Evolutionary conservation across 768 basidiomycete genomes (phyloP), one percentile per base, ranked within the genome.

Genomic region (Amanita brunnescens): DNA sequence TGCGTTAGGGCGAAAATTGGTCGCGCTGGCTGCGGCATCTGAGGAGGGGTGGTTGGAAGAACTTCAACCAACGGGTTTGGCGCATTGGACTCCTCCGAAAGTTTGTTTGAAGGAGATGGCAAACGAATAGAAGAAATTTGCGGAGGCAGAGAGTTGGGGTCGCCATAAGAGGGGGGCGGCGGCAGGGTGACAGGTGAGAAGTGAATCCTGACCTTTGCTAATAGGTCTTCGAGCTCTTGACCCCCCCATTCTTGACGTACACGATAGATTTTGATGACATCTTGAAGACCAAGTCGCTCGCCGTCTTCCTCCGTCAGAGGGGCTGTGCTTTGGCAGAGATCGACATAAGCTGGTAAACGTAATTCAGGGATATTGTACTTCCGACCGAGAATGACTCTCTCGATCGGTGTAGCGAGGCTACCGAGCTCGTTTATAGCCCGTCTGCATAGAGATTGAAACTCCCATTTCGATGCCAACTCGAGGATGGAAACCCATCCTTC

Each of bases 381-480:
- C 2, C 16, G 43, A 5, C 52, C 52, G 8, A 53, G 35, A 14
- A 47, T 24, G 21, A 53, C 35, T 40, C 39, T 53, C 5, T 53
- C 52, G 20, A 53, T 16, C 7, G 52, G 37, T 8, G 52, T 21
- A 10, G 52, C 38, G 13, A 46, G 14, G 14, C 18, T 8, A 14
- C 20, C 46, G 2, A 53, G n/a, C 20, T 41, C 34, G 9, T 13
- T 41, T 8, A 53, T 24, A n/a, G 52, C 52, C 26, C 34, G 24
- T 32, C 6, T 23, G 2, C 24, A 34, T 2, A 53, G 26, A 26
- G 46, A 53, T 16, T 23, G 21, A n/a, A 53, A 53, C 2, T 37
- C 52, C 52, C 52, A 53, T 53, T 30, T 53, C 5, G 26, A 29
- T n/a, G n/a, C n/a, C n/a, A n/a, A n/a, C n/a, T n/a, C n/a, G n/a